A percentile compares a stretch with the other conserved stretches of the same genome.
These are phyloP conservation scores for Linderina pennispora DNA, from an alignment of 192 early-diverging fungal species.

Conservation along the genomic window DNA sequence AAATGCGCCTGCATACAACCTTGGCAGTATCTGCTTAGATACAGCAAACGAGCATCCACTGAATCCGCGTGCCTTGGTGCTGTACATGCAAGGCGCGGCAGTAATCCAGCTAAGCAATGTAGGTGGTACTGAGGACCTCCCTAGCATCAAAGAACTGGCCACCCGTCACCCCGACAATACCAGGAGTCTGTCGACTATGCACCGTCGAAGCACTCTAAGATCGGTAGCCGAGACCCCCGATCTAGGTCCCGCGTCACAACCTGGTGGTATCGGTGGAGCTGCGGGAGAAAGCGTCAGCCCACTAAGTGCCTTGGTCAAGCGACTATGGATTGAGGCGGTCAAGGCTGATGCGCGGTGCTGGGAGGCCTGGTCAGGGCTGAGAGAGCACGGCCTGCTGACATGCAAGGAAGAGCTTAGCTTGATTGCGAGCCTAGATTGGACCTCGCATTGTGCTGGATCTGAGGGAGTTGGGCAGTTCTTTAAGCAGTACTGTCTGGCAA, in stretches of 20 bases:
- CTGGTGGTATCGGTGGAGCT: too few species aligned
- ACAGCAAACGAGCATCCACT: too few species aligned
- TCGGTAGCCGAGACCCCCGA: too few species aligned
- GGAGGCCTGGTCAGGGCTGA: constrained; percentile 46
- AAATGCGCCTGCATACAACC: too few species aligned
- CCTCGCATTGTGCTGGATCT: constrained; percentile 18
- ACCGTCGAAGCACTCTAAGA: too few species aligned
- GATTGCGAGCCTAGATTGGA: constrained; percentile 27
- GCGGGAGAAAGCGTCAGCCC: too few species aligned
- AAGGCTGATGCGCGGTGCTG: constrained; percentile 38
- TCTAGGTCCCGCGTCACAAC: too few species aligned
- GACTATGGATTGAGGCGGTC: constrained; percentile 25
- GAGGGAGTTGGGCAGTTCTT: constrained; percentile 21
- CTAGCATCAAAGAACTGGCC: constrained; percentile 27
- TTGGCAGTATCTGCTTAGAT: too few species aligned
- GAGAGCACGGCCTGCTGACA: constrained; percentile 39
- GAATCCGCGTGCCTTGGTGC: constrained; percentile 25
- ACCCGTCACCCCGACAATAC: constrained; percentile 6
- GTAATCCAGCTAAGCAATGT: constrained; percentile 39
- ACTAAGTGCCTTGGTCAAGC: constrained; percentile 15
- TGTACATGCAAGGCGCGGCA: constrained; percentile 47
- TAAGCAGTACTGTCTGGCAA: constrained; percentile 36
- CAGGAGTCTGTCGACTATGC: too few species aligned
- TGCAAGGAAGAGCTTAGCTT: constrained; percentile 21
- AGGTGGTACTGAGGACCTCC: constrained; percentile 26